Evolutionary conservation across 1,284 basidiomycete species (phyloP), one percentile per base, ranked within the genome.

Genomic region (Trametes hirsuta): DNA sequence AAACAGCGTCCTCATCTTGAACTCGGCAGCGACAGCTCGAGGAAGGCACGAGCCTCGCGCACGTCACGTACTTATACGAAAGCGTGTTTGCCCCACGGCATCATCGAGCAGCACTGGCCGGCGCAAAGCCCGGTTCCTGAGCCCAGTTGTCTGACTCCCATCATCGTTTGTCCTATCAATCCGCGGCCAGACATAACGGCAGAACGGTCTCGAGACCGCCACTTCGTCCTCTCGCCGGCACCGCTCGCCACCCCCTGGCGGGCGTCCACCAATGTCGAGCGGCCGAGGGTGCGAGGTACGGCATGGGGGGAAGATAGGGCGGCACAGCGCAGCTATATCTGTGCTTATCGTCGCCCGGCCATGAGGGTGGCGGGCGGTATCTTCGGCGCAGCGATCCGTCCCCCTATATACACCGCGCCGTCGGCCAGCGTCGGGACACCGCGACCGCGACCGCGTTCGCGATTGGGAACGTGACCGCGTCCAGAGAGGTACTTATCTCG

Each of bases 401-500:
- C 18, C n/a, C 18, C 30, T 25, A 37, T 34, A 34, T 37, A 39
- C 22, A 15, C 44, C 39, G 47, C 6, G 30, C 47, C 46, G 47
- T 6, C 55, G 55, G 55, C 15, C 48, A 30, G 30, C 30, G 30
- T 30, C 30, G 30, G 30, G 30, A 30, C 42, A 40, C 55, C 35
- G 47, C 35, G 34, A 57, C 36, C 55, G 55, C 42, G 48, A 46
- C n/a, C 12, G 24, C 30, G 30, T 40, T 40, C 12, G 11, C 39
- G n/a, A 40, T 3, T 4, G 11, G 10, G 22, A 57, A 57, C 55
- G 55, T 57, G 48, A 57, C 44, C 48, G 55, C 24, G 55, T 57
- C 14, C 25, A 34, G 49, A 15, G 46, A 34, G 12, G n/a, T 8
- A 18, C 25, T 15, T 25, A 14, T 30, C 14, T 47, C 25, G 5